Evolutionary conservation across 1,139 yeast genomes (phyloP).

Genomic region (Magnusiomyces paraingens): DNA sequence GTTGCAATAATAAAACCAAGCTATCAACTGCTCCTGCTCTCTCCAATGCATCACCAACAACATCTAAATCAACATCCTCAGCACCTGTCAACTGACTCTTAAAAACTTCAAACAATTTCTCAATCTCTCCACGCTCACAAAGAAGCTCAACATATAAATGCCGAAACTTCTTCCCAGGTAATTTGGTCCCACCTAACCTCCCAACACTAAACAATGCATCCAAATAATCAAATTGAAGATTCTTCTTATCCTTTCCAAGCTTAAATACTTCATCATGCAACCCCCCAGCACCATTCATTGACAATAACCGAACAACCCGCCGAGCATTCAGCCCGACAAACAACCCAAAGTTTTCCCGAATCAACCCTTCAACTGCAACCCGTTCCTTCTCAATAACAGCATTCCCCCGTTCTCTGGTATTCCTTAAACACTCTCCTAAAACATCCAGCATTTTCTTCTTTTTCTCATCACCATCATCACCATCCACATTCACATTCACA

Average conservation of each 20-base stretch:
- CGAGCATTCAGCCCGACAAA: constrained; percentile 19
- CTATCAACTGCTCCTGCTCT: constrained; percentile 27
- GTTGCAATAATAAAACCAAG: constrained; percentile 25
- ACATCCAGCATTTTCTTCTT: constrained; percentile 24
- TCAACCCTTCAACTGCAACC: constrained; percentile 18
- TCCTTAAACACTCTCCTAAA: constrained; percentile 26
- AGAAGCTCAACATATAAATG: constrained; percentile 26
- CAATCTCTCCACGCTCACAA: constrained; percentile 15
- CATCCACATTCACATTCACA: constrained; percentile 8
- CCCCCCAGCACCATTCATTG: constrained; percentile 19
- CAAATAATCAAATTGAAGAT: constrained; percentile 23
- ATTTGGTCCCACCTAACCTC: constrained; percentile 13
- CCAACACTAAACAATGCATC: constrained; percentile 18
- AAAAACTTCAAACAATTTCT: constrained; percentile 22
- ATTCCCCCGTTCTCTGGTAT: constrained; percentile 15
- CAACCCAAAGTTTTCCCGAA: constrained; percentile 21
- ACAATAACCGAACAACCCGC: constrained; percentile 21
- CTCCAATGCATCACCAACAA: constrained; percentile 28
- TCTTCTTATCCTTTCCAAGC: constrained; percentile 7
- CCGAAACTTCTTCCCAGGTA: constrained; percentile 24
- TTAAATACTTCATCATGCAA: constrained; percentile 25
- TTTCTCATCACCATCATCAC: constrained; percentile 12
- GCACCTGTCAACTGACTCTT: constrained; percentile 21
- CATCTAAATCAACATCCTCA: constrained; percentile 30
- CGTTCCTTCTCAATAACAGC: constrained; percentile 17